phyloP scores from a whole-genome alignment of 306 rosid species.

The Castanea mollissima region DNA sequence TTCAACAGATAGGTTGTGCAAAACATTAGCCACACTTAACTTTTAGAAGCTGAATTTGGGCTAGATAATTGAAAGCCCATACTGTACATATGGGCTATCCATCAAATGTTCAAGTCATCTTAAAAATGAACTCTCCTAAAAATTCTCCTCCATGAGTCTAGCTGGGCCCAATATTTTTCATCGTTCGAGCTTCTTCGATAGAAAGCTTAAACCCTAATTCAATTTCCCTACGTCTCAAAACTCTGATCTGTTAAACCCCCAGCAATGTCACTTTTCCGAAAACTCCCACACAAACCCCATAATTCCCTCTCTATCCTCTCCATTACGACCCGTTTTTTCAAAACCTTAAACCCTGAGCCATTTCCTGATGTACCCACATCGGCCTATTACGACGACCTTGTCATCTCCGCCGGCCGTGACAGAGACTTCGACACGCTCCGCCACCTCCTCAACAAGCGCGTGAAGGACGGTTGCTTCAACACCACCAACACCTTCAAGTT shows the following conservation, averaged over 20 bases:
- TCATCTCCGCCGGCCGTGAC: constrained; percentile 33
- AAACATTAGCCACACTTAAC: no score
- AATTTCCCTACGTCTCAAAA: neutral
- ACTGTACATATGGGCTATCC: no score
- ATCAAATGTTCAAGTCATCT: no score
- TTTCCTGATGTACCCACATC: constrained; percentile 36
- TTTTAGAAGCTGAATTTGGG: no score
- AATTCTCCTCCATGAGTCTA: no score
- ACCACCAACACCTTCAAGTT: constrained; percentile 49
- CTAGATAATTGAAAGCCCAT: no score
- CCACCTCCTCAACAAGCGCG: constrained; percentile 52
- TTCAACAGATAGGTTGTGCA: no score
- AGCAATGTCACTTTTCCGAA: constrained; percentile 37
- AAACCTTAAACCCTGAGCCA: constrained; percentile 1
- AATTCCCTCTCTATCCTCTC: constrained; percentile 10
- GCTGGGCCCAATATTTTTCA: neutral
- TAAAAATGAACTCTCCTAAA: no score
- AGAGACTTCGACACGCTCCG: constrained; percentile 37
- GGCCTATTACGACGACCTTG: constrained; percentile 32
- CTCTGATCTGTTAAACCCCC: neutral
- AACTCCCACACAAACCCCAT: constrained; percentile 6
- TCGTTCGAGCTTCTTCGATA: neutral
- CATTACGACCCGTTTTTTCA: constrained; percentile 20
- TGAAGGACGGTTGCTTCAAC: constrained; percentile 45
- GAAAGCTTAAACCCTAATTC: constrained; percentile 3